Percentiles rank a stretch among this genome's conserved stretches.
phyloP scores from a whole-genome alignment of 192 early-diverging fungal species.

The Backusella morwellensis region DNA sequence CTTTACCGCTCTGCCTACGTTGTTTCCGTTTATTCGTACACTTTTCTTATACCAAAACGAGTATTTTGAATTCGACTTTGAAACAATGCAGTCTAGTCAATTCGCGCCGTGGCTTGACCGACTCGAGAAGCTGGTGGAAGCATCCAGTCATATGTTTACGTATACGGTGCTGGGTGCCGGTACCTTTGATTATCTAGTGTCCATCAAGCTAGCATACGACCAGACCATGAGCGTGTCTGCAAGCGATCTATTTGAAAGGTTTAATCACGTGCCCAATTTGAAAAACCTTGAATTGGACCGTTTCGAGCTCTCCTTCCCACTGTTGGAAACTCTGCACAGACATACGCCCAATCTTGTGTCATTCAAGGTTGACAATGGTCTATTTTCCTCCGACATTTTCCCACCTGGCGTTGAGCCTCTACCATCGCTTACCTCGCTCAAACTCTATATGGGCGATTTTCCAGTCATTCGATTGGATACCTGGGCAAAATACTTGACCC shows the following conservation, averaged over 20 bases:
- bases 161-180: background rate
- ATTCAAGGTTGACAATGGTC: background rate
- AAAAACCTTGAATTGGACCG: background rate
- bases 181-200: background rate
- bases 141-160: background rate
- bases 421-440: background rate
- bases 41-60: background rate
- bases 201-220: background rate
- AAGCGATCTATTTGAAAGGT: background rate
- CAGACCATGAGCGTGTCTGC: background rate
- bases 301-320: background rate
- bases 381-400: background rate
- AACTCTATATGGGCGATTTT: background rate
- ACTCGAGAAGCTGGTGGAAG: background rate
- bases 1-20: background rate
- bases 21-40: background rate
- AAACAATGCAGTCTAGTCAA: background rate
- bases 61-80: background rate
- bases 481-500: background rate
- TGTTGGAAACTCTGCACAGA: background rate
- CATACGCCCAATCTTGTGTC: background rate
- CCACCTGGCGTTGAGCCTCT: background rate
- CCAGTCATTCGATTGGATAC: background rate
- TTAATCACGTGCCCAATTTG: background rate
- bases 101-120: background rate